phyloP scores from a whole-genome alignment of 176 grass and related monocot genomes.

The Canna indica region DNA sequence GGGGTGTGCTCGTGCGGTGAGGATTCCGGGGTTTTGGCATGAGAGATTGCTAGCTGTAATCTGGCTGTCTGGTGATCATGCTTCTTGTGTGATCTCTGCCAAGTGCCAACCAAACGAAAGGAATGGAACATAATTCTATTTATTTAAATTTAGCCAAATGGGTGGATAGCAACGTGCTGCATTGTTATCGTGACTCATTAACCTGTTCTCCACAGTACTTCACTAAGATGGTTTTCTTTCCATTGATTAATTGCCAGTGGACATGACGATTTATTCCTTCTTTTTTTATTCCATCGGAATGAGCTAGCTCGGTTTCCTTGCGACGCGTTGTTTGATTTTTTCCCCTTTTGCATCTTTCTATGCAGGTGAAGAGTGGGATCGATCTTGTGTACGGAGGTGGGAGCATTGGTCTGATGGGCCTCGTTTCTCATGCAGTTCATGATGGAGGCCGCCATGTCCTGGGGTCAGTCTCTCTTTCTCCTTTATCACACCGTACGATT shows the following conservation, averaged over 20 bases:
- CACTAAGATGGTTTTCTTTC: background rate
- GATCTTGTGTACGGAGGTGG: conserved; percentile 96
- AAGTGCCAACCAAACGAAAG: conserved; percentile 13
- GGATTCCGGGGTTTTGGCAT: conserved; percentile 18
- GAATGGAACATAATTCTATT: background rate
- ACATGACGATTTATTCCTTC: too few species aligned
- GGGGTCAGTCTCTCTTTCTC: conserved; percentile 43
- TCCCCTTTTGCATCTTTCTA: conserved; percentile 10
- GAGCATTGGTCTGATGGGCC: conserved; percentile 94
- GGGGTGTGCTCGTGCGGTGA: conserved; percentile 5
- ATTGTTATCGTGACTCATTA: conserved; percentile 26
- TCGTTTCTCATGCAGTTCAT: conserved; percentile 95
- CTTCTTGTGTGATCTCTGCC: conserved; percentile 38
- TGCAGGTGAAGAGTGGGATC: conserved; percentile 84
- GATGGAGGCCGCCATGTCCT: conserved; percentile 96
- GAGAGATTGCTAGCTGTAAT: conserved; percentile 40
- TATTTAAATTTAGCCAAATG: background rate
- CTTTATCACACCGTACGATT: background rate
- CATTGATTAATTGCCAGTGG: background rate
- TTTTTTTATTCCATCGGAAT: too few species aligned
- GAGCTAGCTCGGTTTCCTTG: too few species aligned
- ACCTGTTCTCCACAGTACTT: background rate
- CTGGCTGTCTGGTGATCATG: conserved; percentile 29
- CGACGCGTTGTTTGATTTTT: background rate
- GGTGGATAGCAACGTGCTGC: background rate